Percentiles rank a stretch among this genome's conserved stretches.
Conservation (phyloP, 768 basidiomycete species). For the Termitomyces sp. region DNA sequence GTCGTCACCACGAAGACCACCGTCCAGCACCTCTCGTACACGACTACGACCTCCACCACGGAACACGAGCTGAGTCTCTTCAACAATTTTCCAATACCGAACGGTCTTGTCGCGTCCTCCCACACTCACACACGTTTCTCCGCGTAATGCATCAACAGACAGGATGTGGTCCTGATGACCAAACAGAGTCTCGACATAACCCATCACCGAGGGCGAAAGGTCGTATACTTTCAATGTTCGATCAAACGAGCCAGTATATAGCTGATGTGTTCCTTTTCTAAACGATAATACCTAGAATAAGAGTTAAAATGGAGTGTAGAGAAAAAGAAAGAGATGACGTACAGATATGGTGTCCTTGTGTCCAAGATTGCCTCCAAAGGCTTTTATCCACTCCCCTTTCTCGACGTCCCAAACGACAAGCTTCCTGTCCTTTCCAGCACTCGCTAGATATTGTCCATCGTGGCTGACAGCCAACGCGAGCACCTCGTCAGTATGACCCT, state of each 20-base stretch:
- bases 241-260: constrained; percentile 78
- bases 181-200: constrained; percentile 93
- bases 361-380: constrained; percentile 76
- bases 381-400: constrained; percentile 69
- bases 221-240: constrained; percentile 90
- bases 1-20: constrained; percentile 58
- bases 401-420: constrained; percentile 85
- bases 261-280: constrained; percentile 67
- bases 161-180: constrained; percentile 92
- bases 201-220: constrained; percentile 63
- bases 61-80: constrained; percentile 94
- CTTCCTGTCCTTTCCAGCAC: constrained; percentile 78
- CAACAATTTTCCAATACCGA: constrained; percentile 94
- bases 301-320: neutral
- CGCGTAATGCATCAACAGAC: constrained; percentile 71
- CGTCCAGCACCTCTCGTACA: constrained; percentile 76
- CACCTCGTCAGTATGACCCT: constrained; percentile 87
- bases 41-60: constrained; percentile 88
- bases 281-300: constrained; percentile 57
- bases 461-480: constrained; percentile 77
- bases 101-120: constrained; percentile 90
- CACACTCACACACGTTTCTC: constrained; percentile 80
- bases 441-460: constrained; percentile 82
- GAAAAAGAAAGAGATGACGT: constrained; percentile 1
- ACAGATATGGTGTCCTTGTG: constrained; percentile 38